phyloP scores from a whole-genome alignment of 2,329 filamentous ascomycete species.

The Diaporthe caulivora region DNA sequence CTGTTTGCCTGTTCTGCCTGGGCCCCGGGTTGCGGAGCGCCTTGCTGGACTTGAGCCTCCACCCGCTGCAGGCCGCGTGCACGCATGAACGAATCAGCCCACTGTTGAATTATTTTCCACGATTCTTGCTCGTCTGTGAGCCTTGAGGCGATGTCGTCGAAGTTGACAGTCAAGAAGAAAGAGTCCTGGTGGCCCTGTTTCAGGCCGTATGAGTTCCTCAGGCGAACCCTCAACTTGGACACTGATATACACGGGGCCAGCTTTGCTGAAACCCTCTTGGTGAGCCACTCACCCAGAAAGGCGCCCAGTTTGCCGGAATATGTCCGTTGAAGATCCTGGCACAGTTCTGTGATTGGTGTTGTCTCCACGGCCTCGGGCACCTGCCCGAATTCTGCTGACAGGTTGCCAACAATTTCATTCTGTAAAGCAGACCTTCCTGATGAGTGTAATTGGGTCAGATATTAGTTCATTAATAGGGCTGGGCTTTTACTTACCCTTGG shows the following conservation, averaged over 20 bases:
- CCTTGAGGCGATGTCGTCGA: neutral
- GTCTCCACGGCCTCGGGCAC: slow-evolving; percentile 4
- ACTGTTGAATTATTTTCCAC: neutral
- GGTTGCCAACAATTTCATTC: slow-evolving; percentile 7
- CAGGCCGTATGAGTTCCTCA: neutral
- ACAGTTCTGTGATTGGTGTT: neutral
- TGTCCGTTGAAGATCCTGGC: slow-evolving; percentile 9
- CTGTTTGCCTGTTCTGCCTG: neutral
- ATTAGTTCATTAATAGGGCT: neutral
- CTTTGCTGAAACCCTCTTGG: slow-evolving; percentile 5
- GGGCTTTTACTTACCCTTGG: neutral
- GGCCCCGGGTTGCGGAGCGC: neutral
- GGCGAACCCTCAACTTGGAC: neutral
- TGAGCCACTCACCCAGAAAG: neutral
- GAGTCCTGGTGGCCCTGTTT: slow-evolving; percentile 8
- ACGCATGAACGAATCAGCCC: slow-evolving; percentile 8
- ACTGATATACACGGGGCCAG: neutral
- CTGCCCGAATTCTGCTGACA: neutral
- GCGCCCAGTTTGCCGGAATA: slow-evolving; percentile 5
- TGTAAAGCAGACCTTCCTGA: slow-evolving; percentile 1
- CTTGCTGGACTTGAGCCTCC: neutral
- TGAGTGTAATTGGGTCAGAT: neutral
- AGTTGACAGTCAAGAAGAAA: neutral
- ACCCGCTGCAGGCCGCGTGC: slow-evolving; percentile 3
- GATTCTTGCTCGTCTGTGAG: neutral